Percentiles rank a stretch among this genome's conserved stretches.
Evolutionary conservation across 768 basidiomycete genomes (phyloP).

Genomic region (Calvatia gigantea): DNA sequence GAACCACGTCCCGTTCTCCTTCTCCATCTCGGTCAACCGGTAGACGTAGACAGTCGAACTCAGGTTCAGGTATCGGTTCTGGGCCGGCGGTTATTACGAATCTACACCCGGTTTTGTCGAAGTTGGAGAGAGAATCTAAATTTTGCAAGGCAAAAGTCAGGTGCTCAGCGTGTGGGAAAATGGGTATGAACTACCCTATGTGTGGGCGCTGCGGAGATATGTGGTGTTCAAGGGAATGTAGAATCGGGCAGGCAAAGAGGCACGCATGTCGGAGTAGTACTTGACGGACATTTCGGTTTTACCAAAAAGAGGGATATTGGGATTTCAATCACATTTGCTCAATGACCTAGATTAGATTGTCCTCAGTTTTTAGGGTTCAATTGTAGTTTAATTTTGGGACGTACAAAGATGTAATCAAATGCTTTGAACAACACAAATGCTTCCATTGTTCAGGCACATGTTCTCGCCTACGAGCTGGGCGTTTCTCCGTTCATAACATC

Average conservation of each 20-base stretch:
- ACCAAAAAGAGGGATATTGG: too few relatives aligned
- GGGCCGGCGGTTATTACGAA: not conserved
- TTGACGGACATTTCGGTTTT: not conserved
- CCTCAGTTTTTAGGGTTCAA: too few relatives aligned
- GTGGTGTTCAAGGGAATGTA: slow-evolving; percentile 56
- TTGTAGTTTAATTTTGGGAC: too few relatives aligned
- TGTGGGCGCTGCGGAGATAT: slow-evolving; percentile 47
- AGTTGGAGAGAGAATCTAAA: slow-evolving; percentile 42
- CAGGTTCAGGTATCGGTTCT: not conserved
- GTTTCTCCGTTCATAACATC: too few relatives aligned
- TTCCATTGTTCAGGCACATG: too few relatives aligned
- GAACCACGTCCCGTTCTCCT: not conserved
- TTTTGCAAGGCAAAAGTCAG: slow-evolving; percentile 29
- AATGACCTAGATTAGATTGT: too few relatives aligned
- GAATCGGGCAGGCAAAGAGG: slow-evolving; percentile 39
- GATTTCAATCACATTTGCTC: too few relatives aligned
- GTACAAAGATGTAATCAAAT: too few relatives aligned
- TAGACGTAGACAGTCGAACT: not conserved
- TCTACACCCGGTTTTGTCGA: slow-evolving; percentile 36
- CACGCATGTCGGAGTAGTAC: slow-evolving; percentile 30
- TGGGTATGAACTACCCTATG: slow-evolving; percentile 44
- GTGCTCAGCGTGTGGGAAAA: slow-evolving; percentile 45
- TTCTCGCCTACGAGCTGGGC: too few relatives aligned
- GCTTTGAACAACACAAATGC: too few relatives aligned
- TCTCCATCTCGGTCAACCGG: not conserved